Percentiles rank a stretch among this genome's conserved stretches.
Conservation (phyloP, 257 asterid species). For the Solanum gracilifrons region DNA sequence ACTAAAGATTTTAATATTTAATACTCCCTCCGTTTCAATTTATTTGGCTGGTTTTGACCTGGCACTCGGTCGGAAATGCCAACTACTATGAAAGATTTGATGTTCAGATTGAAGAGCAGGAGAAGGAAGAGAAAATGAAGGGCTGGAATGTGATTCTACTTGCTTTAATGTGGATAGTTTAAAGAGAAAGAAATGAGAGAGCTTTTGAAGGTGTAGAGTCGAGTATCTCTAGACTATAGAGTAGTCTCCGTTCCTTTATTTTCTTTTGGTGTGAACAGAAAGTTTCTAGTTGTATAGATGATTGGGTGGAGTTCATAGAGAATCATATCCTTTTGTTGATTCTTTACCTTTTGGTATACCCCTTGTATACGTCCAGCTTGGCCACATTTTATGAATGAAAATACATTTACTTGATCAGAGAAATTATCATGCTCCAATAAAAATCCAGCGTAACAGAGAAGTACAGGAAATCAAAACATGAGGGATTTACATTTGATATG, state of each 20-base stretch:
- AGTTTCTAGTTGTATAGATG: neutral
- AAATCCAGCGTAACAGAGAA: neutral
- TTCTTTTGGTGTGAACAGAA: neutral
- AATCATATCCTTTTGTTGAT: neutral
- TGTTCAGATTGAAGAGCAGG: neutral
- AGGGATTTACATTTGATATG: conserved; percentile 69
- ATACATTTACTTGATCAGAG: neutral
- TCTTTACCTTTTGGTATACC: neutral
- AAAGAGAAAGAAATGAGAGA: neutral
- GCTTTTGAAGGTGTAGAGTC: neutral
- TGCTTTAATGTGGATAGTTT: neutral
- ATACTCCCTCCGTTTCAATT: neutral
- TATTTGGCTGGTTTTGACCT: neutral
- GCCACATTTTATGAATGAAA: neutral
- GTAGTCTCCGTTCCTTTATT: neutral
- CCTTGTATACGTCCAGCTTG: neutral
- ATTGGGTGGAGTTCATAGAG: neutral
- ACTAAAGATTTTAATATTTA: neutral
- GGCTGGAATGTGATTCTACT: neutral
- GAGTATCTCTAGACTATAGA: neutral
- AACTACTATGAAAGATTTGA: neutral
- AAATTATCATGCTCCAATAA: neutral
- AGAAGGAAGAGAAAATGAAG: neutral
- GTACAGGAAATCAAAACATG: neutral
- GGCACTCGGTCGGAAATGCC: neutral